Evolutionary conservation across 2,329 filamentous ascomycete genomes (phyloP), one percentile per base, ranked within the genome.

Genomic region (Zymoseptoria pseudotritici): DNA sequence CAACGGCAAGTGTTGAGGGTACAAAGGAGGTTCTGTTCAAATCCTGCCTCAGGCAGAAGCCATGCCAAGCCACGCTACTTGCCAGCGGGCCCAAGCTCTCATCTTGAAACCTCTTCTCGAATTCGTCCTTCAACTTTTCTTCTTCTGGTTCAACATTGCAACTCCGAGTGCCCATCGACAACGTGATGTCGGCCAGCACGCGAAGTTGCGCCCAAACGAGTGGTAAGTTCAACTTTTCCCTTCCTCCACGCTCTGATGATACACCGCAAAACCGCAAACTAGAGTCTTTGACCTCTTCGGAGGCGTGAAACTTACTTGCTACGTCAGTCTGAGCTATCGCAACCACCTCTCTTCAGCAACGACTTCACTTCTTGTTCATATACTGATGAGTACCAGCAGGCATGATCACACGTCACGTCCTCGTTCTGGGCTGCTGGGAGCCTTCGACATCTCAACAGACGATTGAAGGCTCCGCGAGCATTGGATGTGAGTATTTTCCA

Each of bases 201-300:
- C 36, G 36, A n/a, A 46, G 36, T 46, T 46, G 36, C 36, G 17
- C 17, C 36, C 36, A n/a, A 11, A 46, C 4, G 36, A 46, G 11
- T 46, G 36, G 36, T 46, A 6, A 46, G 36, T 46, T n/a, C 36
- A 3, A 46, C 2, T n/a, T 7, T n/a, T 46, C 13, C 17, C 36
- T n/a, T 46, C 36, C 36, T 17, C 13, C 5, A 2, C 17, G 31
- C 46, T 58, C 54, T 55, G 54, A 58, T 66, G 65, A 66, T 66
- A 64, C 65, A 58, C 66, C 61, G 61, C 63, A 65, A 63, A 67
- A 67, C 65, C 65, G 65, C 65, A 67, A 67, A 67, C 65, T 67
- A 67, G 65, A 67, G 65, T 67, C 65, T 67, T 65, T 67, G 65
- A 67, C 62, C 62, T 66, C 63, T 54, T 57, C 54, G 60, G 64